Evolutionary conservation across 2,329 filamentous ascomycete genomes (phyloP).

Genomic region (Myriosclerotinia duriaeana): DNA sequence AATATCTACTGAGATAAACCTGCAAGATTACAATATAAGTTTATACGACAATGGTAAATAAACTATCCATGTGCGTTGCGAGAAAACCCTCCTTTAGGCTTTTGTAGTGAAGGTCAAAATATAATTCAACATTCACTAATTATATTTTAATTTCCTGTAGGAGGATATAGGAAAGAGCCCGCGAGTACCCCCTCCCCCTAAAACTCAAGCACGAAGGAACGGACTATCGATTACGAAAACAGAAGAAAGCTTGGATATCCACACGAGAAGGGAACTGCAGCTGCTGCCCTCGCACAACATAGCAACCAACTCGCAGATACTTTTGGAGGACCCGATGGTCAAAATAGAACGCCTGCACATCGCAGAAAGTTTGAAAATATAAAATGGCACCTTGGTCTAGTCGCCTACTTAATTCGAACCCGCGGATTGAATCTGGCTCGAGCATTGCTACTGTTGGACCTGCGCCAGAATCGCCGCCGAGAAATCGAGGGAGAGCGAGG

Average conservation of each 20-base stretch:
- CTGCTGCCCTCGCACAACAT: constrained; percentile 27
- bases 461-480: constrained; percentile 16
- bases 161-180: constrained; percentile 7
- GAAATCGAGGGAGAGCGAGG: constrained; percentile 25
- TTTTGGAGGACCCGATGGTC: constrained; percentile 22
- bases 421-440: constrained; percentile 32
- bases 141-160: constrained; percentile 8
- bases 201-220: constrained; percentile 23
- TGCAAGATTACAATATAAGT: constrained; percentile 18
- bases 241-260: constrained; percentile 16
- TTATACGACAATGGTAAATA: constrained; percentile 30
- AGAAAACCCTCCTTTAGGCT: background rate
- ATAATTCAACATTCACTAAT: constrained; percentile 12
- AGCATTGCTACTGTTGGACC: constrained; percentile 13
- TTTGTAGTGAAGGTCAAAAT: constrained; percentile 4
- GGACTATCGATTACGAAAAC: constrained; percentile 13
- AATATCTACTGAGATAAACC: constrained; percentile 13
- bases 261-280: constrained; percentile 7
- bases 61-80: constrained; percentile 28
- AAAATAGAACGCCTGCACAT: constrained; percentile 18
- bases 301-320: constrained; percentile 22
- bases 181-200: background rate
- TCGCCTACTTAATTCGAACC: constrained; percentile 36
- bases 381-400: constrained; percentile 41
- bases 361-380: constrained; percentile 18